Evolutionary conservation across 306 rosid species (phyloP).

Genomic region (Gleditsia sinensis): DNA sequence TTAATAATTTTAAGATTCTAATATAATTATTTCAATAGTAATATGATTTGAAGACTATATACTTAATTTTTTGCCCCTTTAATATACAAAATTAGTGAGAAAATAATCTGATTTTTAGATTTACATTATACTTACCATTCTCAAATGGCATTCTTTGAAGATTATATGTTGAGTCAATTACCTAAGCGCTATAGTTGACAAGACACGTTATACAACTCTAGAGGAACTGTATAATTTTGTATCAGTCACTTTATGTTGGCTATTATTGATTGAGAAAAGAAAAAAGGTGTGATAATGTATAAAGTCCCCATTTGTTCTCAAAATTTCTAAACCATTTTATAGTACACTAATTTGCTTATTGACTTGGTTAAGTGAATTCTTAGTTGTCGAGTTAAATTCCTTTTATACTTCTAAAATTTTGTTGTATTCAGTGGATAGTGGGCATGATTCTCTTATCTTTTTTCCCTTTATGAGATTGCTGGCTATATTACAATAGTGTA

Average conservation of each 20-base stretch:
- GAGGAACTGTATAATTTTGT: conserved; percentile 13
- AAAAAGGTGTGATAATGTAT: background rate
- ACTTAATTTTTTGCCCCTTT: background rate
- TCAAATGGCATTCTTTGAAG: background rate
- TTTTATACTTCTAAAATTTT: background rate
- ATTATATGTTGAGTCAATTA: no score
- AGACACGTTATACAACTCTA: conserved; percentile 6
- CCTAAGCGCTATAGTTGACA: background rate
- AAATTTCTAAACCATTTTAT: background rate
- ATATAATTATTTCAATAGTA: background rate
- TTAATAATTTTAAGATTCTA: background rate
- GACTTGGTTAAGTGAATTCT: background rate
- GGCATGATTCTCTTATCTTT: background rate
- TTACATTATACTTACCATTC: background rate
- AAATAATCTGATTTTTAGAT: background rate
- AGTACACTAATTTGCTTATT: background rate
- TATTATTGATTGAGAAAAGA: background rate
- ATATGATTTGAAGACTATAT: background rate
- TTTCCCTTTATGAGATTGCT: no score
- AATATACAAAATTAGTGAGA: background rate
- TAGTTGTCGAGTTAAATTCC: background rate
- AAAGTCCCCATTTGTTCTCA: conserved; percentile 2
- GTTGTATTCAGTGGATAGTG: background rate
- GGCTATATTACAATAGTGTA: background rate
- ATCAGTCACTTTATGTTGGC: background rate